These are phyloP conservation scores for Wickerhamomyces alni DNA, from an alignment of 805 yeast genomes.

Conservation along the genomic window DNA sequence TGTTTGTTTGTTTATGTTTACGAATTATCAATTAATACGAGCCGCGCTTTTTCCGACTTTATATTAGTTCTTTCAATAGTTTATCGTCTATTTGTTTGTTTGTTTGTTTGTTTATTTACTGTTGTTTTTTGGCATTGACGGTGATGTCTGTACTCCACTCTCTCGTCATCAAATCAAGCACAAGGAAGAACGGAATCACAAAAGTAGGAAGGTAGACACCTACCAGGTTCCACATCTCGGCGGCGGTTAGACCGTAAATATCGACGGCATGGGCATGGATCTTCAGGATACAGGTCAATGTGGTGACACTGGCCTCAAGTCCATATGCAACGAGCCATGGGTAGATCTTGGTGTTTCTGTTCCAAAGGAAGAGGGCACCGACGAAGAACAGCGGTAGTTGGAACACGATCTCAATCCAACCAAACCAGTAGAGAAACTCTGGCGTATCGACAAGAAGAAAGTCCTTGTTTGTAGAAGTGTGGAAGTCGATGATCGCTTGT, in stretches of 20 bases:
- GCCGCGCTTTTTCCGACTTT: too few species aligned
- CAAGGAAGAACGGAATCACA: conserved; percentile 54
- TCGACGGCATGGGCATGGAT: conserved; percentile 31
- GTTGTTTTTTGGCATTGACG: too few species aligned
- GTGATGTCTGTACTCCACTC: conserved; percentile 5
- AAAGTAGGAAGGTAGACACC: conserved; percentile 67
- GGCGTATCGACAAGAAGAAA: conserved; percentile 56
- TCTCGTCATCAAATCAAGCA: conserved; percentile 19
- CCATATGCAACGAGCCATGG: conserved; percentile 60
- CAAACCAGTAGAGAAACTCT: conserved; percentile 69
- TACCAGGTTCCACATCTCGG: conserved; percentile 38
- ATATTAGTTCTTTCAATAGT: too few species aligned
- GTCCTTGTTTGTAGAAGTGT: conserved; percentile 63
- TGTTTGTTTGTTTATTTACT: too few species aligned
- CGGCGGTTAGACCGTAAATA: conserved; percentile 23
- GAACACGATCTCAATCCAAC: conserved; percentile 60
- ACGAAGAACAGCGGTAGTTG: conserved; percentile 76
- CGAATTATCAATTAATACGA: too few species aligned
- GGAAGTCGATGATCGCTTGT: conserved; percentile 45
- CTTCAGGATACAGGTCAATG: conserved; percentile 63
- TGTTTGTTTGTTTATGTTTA: too few species aligned
- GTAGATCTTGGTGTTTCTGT: conserved; percentile 28
- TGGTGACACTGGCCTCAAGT: conserved; percentile 76
- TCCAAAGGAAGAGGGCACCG: conserved; percentile 30
- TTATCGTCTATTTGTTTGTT: too few species aligned